A percentile compares a stretch with the other conserved stretches of the same genome.
These are phyloP conservation scores for Lepraria neglecta DNA, from an alignment of 495 filamentous ascomycete species.

Conservation along the genomic window DNA sequence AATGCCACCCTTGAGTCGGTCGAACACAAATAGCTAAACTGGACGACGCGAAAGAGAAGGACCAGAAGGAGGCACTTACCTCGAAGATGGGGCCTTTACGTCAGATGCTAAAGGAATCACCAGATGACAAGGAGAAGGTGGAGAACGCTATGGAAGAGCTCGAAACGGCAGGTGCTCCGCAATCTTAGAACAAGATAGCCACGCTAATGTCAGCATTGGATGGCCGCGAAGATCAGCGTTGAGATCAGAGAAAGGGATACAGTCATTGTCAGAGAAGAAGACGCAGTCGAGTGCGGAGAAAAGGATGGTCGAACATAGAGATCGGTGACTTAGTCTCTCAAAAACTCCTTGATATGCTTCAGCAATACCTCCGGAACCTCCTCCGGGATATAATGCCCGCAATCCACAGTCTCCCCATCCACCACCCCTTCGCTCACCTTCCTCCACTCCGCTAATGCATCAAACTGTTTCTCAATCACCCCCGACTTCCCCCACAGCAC, in stretches of 20 bases:
- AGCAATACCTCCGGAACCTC: constrained; percentile 35
- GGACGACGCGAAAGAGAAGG: background rate
- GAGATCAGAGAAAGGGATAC: background rate
- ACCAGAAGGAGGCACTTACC: background rate
- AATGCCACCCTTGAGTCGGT: background rate
- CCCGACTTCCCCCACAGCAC: constrained; percentile 36
- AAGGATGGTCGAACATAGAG: too few relatives aligned
- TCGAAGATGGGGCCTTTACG: background rate
- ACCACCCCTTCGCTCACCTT: constrained; percentile 30
- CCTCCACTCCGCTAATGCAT: constrained; percentile 35
- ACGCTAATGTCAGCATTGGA: background rate
- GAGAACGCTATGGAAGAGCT: background rate
- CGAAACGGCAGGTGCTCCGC: background rate
- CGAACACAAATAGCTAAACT: background rate
- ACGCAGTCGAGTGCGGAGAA: too few relatives aligned
- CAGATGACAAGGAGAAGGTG: background rate
- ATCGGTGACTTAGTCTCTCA: constrained; percentile 13
- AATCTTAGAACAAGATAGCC: background rate
- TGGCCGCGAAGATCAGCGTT: background rate
- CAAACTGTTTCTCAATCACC: constrained; percentile 35
- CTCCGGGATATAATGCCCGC: constrained; percentile 41
- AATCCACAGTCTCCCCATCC: constrained; percentile 31
- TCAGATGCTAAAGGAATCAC: background rate
- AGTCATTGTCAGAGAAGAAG: background rate
- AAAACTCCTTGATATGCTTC: constrained; percentile 32